Percentiles rank a stretch among this genome's conserved stretches.
phyloP scores from a whole-genome alignment of 768 basidiomycete genomes.

The Termitomyces sp. region DNA sequence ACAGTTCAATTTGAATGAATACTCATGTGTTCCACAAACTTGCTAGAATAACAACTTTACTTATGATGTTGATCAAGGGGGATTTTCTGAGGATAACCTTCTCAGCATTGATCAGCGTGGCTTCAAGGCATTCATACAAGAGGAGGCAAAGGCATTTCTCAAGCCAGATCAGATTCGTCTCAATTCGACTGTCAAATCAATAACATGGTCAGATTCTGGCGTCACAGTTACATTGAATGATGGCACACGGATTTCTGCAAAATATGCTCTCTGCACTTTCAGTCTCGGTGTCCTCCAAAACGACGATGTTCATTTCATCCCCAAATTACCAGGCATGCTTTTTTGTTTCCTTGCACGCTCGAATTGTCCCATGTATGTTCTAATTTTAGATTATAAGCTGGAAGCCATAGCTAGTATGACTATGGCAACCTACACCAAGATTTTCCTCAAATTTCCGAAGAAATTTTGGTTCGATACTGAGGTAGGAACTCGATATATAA shows the following conservation, averaged over 20 bases:
- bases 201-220: conserved; percentile 38
- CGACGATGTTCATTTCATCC: conserved; percentile 51
- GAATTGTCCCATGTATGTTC: neutral
- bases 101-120: conserved; percentile 59
- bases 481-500: conserved; percentile 14
- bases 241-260: conserved; percentile 38
- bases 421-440: conserved; percentile 68
- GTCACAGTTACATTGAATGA: conserved; percentile 42
- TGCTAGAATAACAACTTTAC: conserved; percentile 60
- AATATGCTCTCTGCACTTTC: conserved; percentile 63
- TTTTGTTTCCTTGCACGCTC: neutral
- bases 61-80: conserved; percentile 42
- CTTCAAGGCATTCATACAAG: conserved; percentile 50
- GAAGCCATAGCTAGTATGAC: conserved; percentile 59
- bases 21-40: neutral
- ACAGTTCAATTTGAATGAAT: neutral
- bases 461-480: conserved; percentile 51
- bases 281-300: conserved; percentile 68
- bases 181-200: conserved; percentile 42
- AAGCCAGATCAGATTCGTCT: conserved; percentile 38
- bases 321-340: conserved; percentile 38
- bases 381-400: conserved; percentile 39
- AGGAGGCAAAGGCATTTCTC: conserved; percentile 53
- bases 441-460: conserved; percentile 56
- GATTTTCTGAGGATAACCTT: conserved; percentile 49